Evolutionary conservation across 2,329 filamentous ascomycete genomes (phyloP), one percentile per base, ranked within the genome.

Genomic region (Aureobasidium sp.): DNA sequence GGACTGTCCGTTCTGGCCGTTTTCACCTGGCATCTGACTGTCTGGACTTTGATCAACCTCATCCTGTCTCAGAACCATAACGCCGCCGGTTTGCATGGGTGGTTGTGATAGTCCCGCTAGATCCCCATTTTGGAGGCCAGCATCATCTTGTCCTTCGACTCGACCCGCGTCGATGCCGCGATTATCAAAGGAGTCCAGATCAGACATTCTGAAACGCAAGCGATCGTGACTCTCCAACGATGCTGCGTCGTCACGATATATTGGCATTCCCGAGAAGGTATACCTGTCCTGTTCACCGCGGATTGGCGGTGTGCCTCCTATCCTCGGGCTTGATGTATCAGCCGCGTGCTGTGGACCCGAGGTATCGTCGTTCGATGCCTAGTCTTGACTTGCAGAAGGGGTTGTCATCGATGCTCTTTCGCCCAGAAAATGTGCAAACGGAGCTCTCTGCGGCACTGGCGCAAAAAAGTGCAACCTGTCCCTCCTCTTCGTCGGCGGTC

Each of bases 241-340:
- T 45, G 67, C 63, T 14, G 63, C 64, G 42, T 68, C 66, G 7
- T 54, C 57, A 45, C 63, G 64, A 48, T 64, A 65, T 8, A 68
- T 55, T n/a, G 68, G 66, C 47, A 68, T 66, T 41, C 67, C 67
- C 54, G 71, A 64, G 42, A 67, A 65, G 6, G 66, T 67, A 61
- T 68, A 67, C 37, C 64, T 66, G 61, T 68, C 25, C 10, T 48
- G 60, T 39, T 68, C 66, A 36, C 69, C 67, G 42, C 66, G 66
- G 44, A 65, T 65, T 11, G 64, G 60, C 37, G 65, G 66, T 14
- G 54, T 58, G 5, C 42, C 34, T 14, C 30, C n/a, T 37, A 5
- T n/a, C n/a, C n/a, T 48, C 29, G 21, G n/a, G 11, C 7, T 5
- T 25, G 32, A 37, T 14, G 30, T n/a, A 27, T 9, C n/a, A 16